These are phyloP conservation scores for Pythium monospermum DNA, from an alignment of 352 stramenopile species.

Conservation along the genomic window DNA sequence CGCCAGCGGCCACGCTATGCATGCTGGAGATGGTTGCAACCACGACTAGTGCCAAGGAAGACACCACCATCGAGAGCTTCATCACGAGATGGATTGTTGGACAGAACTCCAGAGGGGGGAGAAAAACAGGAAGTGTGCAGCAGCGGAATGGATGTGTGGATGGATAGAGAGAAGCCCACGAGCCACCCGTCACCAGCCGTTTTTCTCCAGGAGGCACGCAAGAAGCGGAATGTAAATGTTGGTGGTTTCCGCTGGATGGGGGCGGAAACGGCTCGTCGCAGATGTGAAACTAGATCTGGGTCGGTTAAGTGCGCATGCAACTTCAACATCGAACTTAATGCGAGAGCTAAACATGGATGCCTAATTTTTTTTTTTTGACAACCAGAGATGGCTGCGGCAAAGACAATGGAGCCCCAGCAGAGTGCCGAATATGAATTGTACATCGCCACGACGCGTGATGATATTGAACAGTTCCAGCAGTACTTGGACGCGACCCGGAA, in stretches of 20 bases:
- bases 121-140: background rate
- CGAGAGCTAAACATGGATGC: background rate
- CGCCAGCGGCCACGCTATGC: background rate
- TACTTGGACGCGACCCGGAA: constrained; percentile 32
- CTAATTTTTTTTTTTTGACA: too few relatives aligned
- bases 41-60: background rate
- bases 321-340: constrained; percentile 10
- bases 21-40: background rate
- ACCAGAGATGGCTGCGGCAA: background rate
- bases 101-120: background rate
- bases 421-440: constrained; percentile 34
- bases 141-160: constrained; percentile 11
- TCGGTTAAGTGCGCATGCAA: constrained; percentile 2
- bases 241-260: background rate
- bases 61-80: constrained; percentile 6
- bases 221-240: background rate
- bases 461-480: constrained; percentile 25
- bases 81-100: background rate
- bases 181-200: too few relatives aligned
- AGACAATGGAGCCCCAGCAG: constrained; percentile 8
- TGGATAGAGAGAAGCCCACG: too few relatives aligned
- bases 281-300: background rate
- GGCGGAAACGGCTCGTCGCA: background rate
- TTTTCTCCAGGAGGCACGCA: too few relatives aligned
- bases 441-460: constrained; percentile 35